Evolutionary conservation across 805 yeast species (phyloP), one percentile per base, ranked within the genome.

Genomic region (Zygoascus flipseniorum): DNA sequence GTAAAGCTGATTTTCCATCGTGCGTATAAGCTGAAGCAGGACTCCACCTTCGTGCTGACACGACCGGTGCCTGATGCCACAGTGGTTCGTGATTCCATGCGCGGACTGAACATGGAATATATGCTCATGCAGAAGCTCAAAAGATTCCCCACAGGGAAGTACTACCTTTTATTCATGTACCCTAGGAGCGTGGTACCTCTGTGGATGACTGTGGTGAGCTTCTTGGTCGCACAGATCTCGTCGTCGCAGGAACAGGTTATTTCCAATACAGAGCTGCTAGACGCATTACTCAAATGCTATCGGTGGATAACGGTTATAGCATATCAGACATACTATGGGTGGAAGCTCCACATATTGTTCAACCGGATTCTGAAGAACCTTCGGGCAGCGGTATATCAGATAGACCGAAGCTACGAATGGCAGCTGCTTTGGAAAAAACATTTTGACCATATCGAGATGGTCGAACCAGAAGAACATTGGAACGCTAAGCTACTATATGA

Each of bases 321-420:
- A 4, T 31, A 48, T 19, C 18, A 37, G 14, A 41, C 43, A 28
- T 56, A 52, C 50, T 48, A 23, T 26, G 51, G 49, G 8, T 56
- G 58, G 58, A 51, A 52, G 42, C 52, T 54, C 32, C 50, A 56
- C 37, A 32, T 56, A 16, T 43, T 56, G 20, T 48, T 56, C 51
- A 51, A 44, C 23, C 19, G 52, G 8, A 51, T 51, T 19, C 48
- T 56, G 48, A 37, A 41, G 20, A 48, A 45, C 37, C 41, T 32
- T 2, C 41, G 23, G 50, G 20, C 31, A 20, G 18, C 23, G 5
- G 41, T 35, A 31, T 26, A 35, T 16, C 45, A 48, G 44, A 35
- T 32, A 14, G 31, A 19, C 16, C 18, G 11, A 32, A n/a, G 31
- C 11, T 32, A 18, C 31, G 45, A 35, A 20, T 48, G 51, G 51